Evolutionary conservation across 345 rosid species (phyloP), one percentile per base, ranked within the genome.

Genomic region (Sisymbrium irio): DNA sequence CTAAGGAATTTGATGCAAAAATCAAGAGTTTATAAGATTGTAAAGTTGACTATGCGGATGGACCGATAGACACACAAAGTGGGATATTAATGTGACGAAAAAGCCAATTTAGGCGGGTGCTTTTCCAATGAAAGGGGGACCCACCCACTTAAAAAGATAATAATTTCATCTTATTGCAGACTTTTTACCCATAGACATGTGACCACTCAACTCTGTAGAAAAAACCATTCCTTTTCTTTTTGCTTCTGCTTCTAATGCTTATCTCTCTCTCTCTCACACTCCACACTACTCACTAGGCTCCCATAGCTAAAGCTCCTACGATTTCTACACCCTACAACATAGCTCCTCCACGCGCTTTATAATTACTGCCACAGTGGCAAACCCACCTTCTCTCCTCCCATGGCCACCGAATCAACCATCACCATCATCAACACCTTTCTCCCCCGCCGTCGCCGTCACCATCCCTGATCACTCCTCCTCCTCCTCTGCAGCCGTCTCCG

Each of bases 331-430:
- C 32, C 58, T 54, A 49, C 71, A 62, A 45, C 35, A 57, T 71
- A 67, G 62, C 56, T 58, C 61, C 37, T 58, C 73, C 73, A 74
- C 73, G 73, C 78, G 73, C 61, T 75, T 54, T 75, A 60, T 49
- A 49, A 51, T 41, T 28, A 68, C 62, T 53, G 51, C 59, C 57
- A 76, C 75, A 53, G 75, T 76, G 79, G 79, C 79, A 61, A 76
- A 62, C 53, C 70, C 75, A 76, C 57, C 70, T 62, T 69, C 75
- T 27, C 58, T 68, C 58, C 22, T 41, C 14, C 36, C 79, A 76
- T 76, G 79, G 74, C 75, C 70, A 62, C 78, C 36, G 45, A 54
- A 18, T 27, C 77, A 64, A 22, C 73, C 67, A 39, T 22, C 78
- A 33, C 62, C 73, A 49, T 36, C 78, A 12, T 46, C 73, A 20